These are phyloP conservation scores for Aphanomyces euteiches DNA, from an alignment of 352 stramenopile species.

Conservation along the genomic window DNA sequence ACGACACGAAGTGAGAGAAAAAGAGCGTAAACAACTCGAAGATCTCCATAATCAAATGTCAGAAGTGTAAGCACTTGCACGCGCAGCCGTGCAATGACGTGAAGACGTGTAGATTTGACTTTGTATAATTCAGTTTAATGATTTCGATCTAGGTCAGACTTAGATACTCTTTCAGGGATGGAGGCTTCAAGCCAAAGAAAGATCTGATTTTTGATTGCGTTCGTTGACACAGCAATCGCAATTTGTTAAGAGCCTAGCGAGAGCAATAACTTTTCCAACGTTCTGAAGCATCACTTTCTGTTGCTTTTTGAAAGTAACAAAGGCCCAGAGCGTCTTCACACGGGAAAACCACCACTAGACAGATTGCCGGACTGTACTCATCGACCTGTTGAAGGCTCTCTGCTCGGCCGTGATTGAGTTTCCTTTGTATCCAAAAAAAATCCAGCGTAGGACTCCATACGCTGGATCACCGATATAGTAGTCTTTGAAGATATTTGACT, in stretches of 20 bases:
- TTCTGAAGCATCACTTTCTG: conserved; percentile 9
- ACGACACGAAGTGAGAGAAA: not conserved
- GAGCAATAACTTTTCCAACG: conserved; percentile 16
- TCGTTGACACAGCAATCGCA: conserved; percentile 25
- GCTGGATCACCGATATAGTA: conserved; percentile 31
- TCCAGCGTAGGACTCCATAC: conserved; percentile 17
- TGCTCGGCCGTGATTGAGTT: not conserved
- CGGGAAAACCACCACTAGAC: conserved; percentile 30
- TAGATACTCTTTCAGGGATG: conserved; percentile 24
- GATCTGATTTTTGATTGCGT: conserved; percentile 28
- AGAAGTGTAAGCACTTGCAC: not conserved
- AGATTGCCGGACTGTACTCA: conserved; percentile 28
- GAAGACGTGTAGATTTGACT: not conserved
- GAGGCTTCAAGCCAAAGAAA: conserved; percentile 29
- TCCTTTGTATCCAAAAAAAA: conserved; percentile 25
- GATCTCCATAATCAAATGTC: not conserved
- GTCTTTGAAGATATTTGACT: not conserved
- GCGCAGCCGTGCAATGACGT: not conserved
- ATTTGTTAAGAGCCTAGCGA: conserved; percentile 30
- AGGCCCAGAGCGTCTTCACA: conserved; percentile 25
- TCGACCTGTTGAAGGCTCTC: conserved; percentile 16
- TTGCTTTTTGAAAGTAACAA: conserved; percentile 28
- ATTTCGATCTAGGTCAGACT: not conserved
- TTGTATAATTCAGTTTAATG: not conserved
- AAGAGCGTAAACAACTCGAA: not conserved